Evolutionary conservation across 208 protist species (phyloP), one percentile per base, ranked within the genome.

Genomic region (Novymonas esmeraldas): DNA sequence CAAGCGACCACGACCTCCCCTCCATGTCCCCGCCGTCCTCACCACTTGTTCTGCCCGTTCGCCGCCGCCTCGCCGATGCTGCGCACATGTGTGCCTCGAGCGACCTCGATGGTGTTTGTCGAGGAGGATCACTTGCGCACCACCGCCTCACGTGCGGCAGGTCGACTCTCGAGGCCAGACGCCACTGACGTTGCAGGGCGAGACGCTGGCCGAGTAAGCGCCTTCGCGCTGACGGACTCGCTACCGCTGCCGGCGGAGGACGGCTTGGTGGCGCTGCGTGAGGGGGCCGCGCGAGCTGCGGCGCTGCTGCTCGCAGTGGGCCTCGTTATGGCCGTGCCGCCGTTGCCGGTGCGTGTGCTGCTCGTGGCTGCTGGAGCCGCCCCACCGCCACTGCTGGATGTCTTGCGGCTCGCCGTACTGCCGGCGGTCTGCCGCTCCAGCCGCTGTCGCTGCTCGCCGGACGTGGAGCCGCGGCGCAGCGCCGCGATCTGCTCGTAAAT

Each of bases 401-500:
- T 63, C 34, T 63, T 64, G 18, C 64, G 58, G 50, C 36, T 73
- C 20, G 44, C 46, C 2, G 49, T 57, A 7, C 69, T 59, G 59
- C 60, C 42, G 13, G 64, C 34, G 16, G 51, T n/a, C 2, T 57
- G 67, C 14, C 33, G 54, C 31, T 26, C 70, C 52, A 36, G 24
- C 16, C 61, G 31, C 31, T 60, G 65, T 20, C 66, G 70, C 22
- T 65, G 33, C 59, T 56, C 65, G 26, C 66, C 28, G 7, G 60
- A 59, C 9, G 50, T 29, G 20, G 45, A 70, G 20, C 33, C 69
- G 56, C 52, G 74, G 65, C 69, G 68, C 66, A 70, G 49, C 14
- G 75, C 72, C 28, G 85, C 89, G 52, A 98, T 97, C 64, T 97
- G 91, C 41, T 83, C 64, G 67, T 98, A 98, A 14, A 98, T 79